phyloP scores from a whole-genome alignment of 1,284 basidiomycete genomes.

The Apiotrichum siamense region DNA sequence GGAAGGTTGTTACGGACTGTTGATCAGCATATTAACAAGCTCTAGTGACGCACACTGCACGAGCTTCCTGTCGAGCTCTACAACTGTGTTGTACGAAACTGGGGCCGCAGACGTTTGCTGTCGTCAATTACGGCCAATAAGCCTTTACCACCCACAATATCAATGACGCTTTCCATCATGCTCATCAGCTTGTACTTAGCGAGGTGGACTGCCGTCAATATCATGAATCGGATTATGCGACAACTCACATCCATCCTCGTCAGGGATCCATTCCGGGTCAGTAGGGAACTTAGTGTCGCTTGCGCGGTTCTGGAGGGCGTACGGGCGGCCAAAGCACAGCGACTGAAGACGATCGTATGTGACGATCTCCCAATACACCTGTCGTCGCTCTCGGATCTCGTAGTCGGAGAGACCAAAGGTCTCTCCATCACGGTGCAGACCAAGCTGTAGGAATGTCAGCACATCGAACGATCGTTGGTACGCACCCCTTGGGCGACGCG shows the following conservation, averaged over 20 bases:
- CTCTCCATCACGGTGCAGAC: conserved; percentile 44
- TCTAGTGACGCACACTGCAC: conserved; percentile 32
- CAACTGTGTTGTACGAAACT: conserved; percentile 29
- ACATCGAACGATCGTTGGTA: neutral
- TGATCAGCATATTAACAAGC: too few species aligned
- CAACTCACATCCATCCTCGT: conserved; percentile 35
- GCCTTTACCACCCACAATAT: conserved; percentile 27
- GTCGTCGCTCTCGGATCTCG: conserved; percentile 40
- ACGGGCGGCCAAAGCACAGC: conserved; percentile 44
- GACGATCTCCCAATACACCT: conserved; percentile 46
- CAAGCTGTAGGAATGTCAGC: conserved; percentile 30
- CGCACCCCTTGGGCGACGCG: conserved; percentile 39
- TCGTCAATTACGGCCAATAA: neutral
- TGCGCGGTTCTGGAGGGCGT: conserved; percentile 30
- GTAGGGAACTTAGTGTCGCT: conserved; percentile 40
- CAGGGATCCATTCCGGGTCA: conserved; percentile 18
- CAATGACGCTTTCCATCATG: conserved; percentile 44
- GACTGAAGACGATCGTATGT: conserved; percentile 44
- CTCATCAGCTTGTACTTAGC: conserved; percentile 37
- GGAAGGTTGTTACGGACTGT: conserved; percentile 37
- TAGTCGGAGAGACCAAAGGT: conserved; percentile 37
- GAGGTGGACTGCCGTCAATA: conserved; percentile 27
- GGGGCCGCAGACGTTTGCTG: conserved; percentile 41
- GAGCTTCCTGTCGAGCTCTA: conserved; percentile 38
- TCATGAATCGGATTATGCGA: neutral